Conservation (phyloP, 257 asterid genomes). For the Nicotiana paniculata region DNA sequence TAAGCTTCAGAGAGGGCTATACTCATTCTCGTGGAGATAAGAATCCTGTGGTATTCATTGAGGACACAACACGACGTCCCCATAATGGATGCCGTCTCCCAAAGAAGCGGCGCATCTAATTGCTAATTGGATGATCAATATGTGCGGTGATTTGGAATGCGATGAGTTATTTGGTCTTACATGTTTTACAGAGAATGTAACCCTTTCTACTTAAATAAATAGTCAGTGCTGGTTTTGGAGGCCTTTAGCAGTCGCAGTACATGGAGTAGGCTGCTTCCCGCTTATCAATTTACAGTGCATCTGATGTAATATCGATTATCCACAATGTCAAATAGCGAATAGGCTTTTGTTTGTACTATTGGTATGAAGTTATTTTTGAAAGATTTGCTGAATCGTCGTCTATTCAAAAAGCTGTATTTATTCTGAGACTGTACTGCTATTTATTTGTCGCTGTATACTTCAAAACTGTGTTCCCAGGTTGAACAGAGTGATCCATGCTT, state of each 20-base stretch:
- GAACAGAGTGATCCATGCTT: not conserved
- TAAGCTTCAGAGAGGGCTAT: constrained; percentile 76
- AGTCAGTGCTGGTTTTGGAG: not conserved
- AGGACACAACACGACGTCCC: constrained; percentile 80
- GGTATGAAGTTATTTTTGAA: no score
- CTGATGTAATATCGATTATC: no score
- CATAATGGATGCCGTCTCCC: constrained; percentile 87
- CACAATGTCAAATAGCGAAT: no score
- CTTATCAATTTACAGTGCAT: not conserved
- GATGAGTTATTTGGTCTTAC: not conserved
- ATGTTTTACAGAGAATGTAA: not conserved
- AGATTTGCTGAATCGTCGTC: no score
- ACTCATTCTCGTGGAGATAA: constrained; percentile 54
- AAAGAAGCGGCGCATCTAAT: constrained; percentile 69
- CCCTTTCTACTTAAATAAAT: not conserved
- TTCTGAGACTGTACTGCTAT: no score
- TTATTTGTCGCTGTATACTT: no score
- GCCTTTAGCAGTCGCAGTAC: not conserved
- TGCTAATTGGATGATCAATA: not conserved
- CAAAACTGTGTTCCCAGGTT: no score
- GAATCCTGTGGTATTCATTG: constrained; percentile 67
- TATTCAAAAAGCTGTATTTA: no score
- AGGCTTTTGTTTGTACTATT: no score
- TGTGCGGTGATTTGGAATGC: not conserved
- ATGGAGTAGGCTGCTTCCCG: not conserved